Evolutionary conservation across 345 rosid species (phyloP), one percentile per base, ranked within the genome.

Genomic region (Hypericum androsaemum): DNA sequence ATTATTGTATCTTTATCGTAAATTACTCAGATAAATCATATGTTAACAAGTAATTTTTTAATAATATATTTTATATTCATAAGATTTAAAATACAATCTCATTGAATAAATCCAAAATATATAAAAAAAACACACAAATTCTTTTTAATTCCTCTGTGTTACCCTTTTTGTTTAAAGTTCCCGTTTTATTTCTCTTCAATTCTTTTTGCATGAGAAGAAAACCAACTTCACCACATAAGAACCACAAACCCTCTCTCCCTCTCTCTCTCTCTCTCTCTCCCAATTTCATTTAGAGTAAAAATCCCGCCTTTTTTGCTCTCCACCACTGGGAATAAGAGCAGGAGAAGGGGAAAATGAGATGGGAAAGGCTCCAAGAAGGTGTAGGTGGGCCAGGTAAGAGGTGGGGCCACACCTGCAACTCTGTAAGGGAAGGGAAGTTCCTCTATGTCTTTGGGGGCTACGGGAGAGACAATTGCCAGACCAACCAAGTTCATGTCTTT

Each of bases 361-460:
- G 95, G 95, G 92, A 87, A 62, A 81, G 74, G 68, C 70, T 80
- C 72, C 74, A n/a, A 58, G 67, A 57, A 48, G 71, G 59, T 40
- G 39, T 45, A 49, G 60, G 69, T 46, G 87, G 92, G 59, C 97
- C 97, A 50, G 95, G 94, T 12, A 83, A 83, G 68, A 80, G 95
- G 80, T 94, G 99, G n/a, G n/a, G n/a, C n/a, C n/a, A n/a, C n/a
- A n/a, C n/a, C n/a, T n/a, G n/a, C n/a, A n/a, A n/a, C n/a, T 74
- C 95, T 71, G 69, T 86, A 56, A 82, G 75, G 70, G 89, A 90
- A 37, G 97, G 94, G 44, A 81, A 80, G 68, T 78, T 85, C 73
- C 81, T 92, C 52, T 92, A 85, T 54, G 82, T 92, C 17, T 88
- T 88, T 52, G 97, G 99, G 65, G 95, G 95, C 41, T 88, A 88